phyloP scores from a whole-genome alignment of 108 stramenopile species.

The Aurantiochytrium sp. region DNA sequence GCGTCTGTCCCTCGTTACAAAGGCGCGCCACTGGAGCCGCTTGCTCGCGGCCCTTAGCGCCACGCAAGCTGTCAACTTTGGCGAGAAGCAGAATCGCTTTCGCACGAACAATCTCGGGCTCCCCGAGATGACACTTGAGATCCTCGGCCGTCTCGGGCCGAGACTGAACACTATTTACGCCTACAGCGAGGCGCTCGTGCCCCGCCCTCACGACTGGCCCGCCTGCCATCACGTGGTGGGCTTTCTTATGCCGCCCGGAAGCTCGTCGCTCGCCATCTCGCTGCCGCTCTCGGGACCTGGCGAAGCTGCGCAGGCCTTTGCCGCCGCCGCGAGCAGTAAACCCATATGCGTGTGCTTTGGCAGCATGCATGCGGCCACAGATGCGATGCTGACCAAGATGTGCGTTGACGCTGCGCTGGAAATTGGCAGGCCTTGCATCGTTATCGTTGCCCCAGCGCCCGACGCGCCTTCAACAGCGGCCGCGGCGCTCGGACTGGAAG shows the following conservation, averaged over 20 bases:
- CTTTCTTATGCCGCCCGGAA: not conserved
- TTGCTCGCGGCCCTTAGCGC: not conserved
- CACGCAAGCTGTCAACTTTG: not conserved
- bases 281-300: too few relatives aligned
- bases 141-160: not conserved
- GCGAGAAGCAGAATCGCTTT: not conserved
- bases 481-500: too few relatives aligned
- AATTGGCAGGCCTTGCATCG: not conserved
- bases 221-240: not conserved
- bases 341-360: constrained; percentile 16
- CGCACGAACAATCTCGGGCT: not conserved
- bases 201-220: not conserved
- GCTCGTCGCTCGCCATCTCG: too few relatives aligned
- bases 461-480: too few relatives aligned
- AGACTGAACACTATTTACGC: not conserved
- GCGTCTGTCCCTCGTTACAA: not conserved
- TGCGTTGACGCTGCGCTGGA: not conserved
- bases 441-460: too few relatives aligned
- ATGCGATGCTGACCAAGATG: not conserved
- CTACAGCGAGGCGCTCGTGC: not conserved
- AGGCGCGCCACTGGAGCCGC: not conserved
- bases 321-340: too few relatives aligned
- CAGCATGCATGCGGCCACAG: constrained; percentile 11
- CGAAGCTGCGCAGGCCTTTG: too few relatives aligned
- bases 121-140: not conserved